phyloP scores from a whole-genome alignment of 164 flowering plant species.

The Warburgia ugandensis region DNA sequence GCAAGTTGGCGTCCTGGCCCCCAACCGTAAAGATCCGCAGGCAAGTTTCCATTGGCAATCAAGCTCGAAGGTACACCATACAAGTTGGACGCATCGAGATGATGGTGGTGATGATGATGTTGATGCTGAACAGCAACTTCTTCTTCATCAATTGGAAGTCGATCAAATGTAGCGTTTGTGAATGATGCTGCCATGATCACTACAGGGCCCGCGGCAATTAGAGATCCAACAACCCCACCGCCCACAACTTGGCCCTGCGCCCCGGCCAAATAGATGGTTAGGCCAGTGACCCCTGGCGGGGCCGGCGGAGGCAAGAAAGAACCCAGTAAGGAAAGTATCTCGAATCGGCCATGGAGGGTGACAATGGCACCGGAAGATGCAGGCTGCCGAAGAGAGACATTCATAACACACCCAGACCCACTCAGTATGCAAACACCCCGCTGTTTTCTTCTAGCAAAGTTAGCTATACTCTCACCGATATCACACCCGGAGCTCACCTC shows the following conservation, averaged over 20 bases:
- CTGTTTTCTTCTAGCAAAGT: conserved; percentile 62
- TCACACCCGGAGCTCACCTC: conserved; percentile 82
- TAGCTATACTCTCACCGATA: conserved; percentile 50
- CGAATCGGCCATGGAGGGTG: conserved; percentile 82
- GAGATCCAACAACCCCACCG: conserved; percentile 71
- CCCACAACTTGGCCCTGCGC: conserved; percentile 86
- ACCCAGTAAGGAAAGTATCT: conserved; percentile 71
- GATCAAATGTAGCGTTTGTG: conserved; percentile 76
- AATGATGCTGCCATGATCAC: conserved; percentile 87
- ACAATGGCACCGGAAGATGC: conserved; percentile 57
- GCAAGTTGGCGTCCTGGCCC: conserved; percentile 27
- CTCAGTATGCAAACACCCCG: conserved; percentile 66
- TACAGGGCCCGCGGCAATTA: conserved; percentile 85
- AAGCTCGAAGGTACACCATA: conserved; percentile 51
- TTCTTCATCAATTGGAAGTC: conserved; percentile 62
- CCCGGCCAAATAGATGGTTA: conserved; percentile 69
- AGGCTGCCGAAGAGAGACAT: conserved; percentile 69
- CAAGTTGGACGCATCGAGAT: conserved; percentile 33
- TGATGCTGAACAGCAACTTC: conserved; percentile 35
- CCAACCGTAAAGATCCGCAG: conserved; percentile 43
- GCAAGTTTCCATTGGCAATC: conserved; percentile 41
- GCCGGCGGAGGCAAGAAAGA: conserved; percentile 79
- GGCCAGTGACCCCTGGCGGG: conserved; percentile 66
- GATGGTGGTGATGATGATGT: conserved; percentile 34
- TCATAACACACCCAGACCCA: conserved; percentile 65